Evolutionary conservation across 2,329 filamentous ascomycete species (phyloP).

Genomic region (Daldinia sp.): DNA sequence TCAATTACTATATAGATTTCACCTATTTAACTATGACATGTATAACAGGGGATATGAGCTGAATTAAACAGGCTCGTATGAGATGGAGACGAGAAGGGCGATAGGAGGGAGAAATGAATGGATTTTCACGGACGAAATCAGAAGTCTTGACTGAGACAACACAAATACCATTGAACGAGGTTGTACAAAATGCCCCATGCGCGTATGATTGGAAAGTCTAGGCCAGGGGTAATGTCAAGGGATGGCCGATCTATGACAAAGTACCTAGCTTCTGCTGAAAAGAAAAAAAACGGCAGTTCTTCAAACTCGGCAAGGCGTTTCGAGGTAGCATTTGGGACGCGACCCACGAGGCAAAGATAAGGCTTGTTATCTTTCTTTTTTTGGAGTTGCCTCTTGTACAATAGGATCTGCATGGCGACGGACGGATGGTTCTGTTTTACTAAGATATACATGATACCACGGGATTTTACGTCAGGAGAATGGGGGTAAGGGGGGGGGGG

Average conservation of each 20-base stretch:
- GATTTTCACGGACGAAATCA: slow-evolving; percentile 9
- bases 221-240: slow-evolving; percentile 25
- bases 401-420: slow-evolving; percentile 37
- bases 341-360: slow-evolving; percentile 35
- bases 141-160: slow-evolving; percentile 10
- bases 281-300: slow-evolving; percentile 24
- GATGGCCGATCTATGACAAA: slow-evolving; percentile 16
- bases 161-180: slow-evolving; percentile 12
- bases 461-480: slow-evolving; percentile 24
- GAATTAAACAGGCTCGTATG: slow-evolving; percentile 19
- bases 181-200: slow-evolving; percentile 27
- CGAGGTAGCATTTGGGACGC: slow-evolving; percentile 33
- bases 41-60: slow-evolving; percentile 29
- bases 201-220: slow-evolving; percentile 22
- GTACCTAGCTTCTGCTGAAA: slow-evolving; percentile 7
- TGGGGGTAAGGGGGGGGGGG: background rate
- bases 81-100: slow-evolving; percentile 17
- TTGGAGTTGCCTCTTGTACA: slow-evolving; percentile 34
- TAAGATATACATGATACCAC: slow-evolving; percentile 36
- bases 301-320: slow-evolving; percentile 36
- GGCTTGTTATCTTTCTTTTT: slow-evolving; percentile 20
- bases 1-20: slow-evolving; percentile 22
- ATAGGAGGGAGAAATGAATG: slow-evolving; percentile 16
- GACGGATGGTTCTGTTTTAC: slow-evolving; percentile 25
- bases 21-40: slow-evolving; percentile 29